phyloP scores from a whole-genome alignment of 768 basidiomycete genomes.

The Cystofilobasidium capitatum region DNA sequence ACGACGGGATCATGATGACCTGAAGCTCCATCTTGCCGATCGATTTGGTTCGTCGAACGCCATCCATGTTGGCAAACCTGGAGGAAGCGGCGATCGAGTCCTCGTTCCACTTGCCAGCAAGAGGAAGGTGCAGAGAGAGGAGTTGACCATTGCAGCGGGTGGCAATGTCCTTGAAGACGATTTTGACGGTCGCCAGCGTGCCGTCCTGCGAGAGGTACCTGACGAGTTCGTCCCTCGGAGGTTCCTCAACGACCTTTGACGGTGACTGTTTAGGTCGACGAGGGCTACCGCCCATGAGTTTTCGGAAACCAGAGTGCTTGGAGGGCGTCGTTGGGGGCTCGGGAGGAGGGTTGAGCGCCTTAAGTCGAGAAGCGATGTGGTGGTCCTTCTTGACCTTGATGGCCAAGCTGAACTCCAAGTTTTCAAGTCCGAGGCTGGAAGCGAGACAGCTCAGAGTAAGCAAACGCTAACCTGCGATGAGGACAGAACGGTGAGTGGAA shows the following conservation, averaged over 20 bases:
- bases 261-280: constrained; percentile 37
- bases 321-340: constrained; percentile 58
- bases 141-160: constrained; percentile 70
- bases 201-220: constrained; percentile 74
- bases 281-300: constrained; percentile 41
- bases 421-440: constrained; percentile 75
- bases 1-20: constrained; percentile 76
- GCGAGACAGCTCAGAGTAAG: not conserved
- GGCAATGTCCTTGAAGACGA: constrained; percentile 81
- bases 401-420: constrained; percentile 86
- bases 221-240: constrained; percentile 55
- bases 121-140: constrained; percentile 41
- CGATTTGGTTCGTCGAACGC: constrained; percentile 47
- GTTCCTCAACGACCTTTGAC: constrained; percentile 21
- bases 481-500: not conserved
- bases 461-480: not conserved
- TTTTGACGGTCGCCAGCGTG: constrained; percentile 76
- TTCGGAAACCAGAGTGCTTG: constrained; percentile 39
- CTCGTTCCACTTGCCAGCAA: constrained; percentile 58
- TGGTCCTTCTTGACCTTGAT: constrained; percentile 78
- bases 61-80: not conserved
- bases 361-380: constrained; percentile 70
- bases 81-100: constrained; percentile 12
- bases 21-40: constrained; percentile 83
- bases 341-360: constrained; percentile 50